Evolutionary conservation across 495 filamentous ascomycete species (phyloP).

Genomic region (Penicillium fimorum): DNA sequence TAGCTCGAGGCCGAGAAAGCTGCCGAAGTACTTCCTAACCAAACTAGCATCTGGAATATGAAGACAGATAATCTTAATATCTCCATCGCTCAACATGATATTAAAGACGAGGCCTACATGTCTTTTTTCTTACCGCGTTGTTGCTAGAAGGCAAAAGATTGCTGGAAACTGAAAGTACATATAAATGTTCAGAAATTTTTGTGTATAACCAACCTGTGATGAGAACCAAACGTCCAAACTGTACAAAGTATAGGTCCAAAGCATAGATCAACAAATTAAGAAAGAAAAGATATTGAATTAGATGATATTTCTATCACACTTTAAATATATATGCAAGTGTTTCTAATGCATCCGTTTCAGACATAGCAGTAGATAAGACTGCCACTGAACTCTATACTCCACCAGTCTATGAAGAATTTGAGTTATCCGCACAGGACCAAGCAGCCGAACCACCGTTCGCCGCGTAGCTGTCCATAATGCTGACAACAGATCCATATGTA

Average conservation of each 20-base stretch:
- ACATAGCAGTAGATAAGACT: background rate
- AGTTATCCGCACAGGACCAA: slow-evolving; percentile 41
- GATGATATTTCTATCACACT: background rate
- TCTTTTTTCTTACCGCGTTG: too few relatives aligned
- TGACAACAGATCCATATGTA: slow-evolving; percentile 56
- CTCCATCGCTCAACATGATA: too few relatives aligned
- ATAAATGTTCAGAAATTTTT: too few relatives aligned
- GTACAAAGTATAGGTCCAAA: too few relatives aligned
- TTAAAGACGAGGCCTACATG: too few relatives aligned
- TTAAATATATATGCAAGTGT: background rate
- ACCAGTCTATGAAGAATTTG: slow-evolving; percentile 22
- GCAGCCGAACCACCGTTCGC: slow-evolving; percentile 25
- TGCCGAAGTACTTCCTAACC: slow-evolving; percentile 70
- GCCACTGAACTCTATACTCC: background rate
- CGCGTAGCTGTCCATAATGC: slow-evolving; percentile 51
- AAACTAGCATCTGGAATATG: too few relatives aligned
- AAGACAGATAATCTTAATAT: too few relatives aligned
- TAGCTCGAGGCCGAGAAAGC: slow-evolving; percentile 83
- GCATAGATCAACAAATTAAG: too few relatives aligned
- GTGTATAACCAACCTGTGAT: too few relatives aligned
- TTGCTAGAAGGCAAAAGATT: too few relatives aligned
- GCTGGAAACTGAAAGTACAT: too few relatives aligned
- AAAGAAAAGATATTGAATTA: background rate
- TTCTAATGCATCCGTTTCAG: background rate
- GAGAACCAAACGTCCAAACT: too few relatives aligned